Conservation (phyloP, 1,284 basidiomycete genomes). For the Rhodotorula sp. region DNA sequence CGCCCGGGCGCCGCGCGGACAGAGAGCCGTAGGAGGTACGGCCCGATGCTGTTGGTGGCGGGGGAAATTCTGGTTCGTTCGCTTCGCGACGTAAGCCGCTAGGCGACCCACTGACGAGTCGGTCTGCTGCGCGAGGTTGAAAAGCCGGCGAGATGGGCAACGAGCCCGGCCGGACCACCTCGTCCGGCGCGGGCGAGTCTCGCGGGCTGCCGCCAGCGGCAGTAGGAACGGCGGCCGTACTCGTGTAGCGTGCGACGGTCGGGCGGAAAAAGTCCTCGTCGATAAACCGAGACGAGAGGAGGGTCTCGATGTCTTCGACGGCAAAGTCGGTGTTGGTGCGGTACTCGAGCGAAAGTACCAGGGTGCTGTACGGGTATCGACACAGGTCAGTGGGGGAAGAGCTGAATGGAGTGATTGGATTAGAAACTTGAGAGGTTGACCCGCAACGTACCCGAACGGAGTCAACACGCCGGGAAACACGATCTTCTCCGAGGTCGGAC, state of each 20-base stretch:
- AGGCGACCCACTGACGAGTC: background rate
- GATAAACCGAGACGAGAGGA: slow-evolving; percentile 45
- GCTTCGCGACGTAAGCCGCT: background rate
- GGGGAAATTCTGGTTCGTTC: background rate
- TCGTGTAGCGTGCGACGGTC: slow-evolving; percentile 30
- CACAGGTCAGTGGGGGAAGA: no score
- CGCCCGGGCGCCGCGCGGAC: slow-evolving; percentile 33
- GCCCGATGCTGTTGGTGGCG: slow-evolving; percentile 2
- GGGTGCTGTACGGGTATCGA: slow-evolving; percentile 15
- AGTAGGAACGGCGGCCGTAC: background rate
- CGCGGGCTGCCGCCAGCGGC: background rate
- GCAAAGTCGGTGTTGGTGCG: slow-evolving; percentile 42
- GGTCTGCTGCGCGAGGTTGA: background rate
- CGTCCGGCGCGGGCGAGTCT: background rate
- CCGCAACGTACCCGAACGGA: slow-evolving; percentile 34
- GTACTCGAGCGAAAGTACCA: slow-evolving; percentile 39
- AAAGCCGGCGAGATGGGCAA: slow-evolving; percentile 18
- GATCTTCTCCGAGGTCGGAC: slow-evolving; percentile 27
- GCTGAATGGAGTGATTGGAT: no score
- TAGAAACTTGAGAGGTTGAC: no score
- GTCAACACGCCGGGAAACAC: slow-evolving; percentile 40
- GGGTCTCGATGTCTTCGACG: slow-evolving; percentile 45
- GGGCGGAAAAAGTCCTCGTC: slow-evolving; percentile 47
- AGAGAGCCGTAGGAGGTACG: slow-evolving; percentile 32
- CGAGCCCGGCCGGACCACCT: slow-evolving; percentile 23